Conservation (phyloP, 1,284 basidiomycete species). For the Hemileia vastatrix region DNA sequence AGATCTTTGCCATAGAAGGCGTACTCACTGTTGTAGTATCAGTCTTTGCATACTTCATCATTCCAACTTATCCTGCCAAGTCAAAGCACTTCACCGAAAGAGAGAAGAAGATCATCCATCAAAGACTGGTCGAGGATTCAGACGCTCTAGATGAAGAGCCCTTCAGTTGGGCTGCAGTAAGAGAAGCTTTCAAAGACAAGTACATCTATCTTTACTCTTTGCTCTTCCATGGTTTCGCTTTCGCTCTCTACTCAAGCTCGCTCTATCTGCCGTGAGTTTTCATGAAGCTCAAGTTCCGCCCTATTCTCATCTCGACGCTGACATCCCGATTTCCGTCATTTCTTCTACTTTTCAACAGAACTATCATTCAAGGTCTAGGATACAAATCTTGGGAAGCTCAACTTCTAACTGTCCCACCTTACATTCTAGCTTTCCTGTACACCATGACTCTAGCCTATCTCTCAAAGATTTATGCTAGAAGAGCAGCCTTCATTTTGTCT, state of each 20-base stretch:
- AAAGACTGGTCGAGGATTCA: constrained; percentile 51
- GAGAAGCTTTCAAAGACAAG: constrained; percentile 52
- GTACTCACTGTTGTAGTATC: constrained; percentile 51
- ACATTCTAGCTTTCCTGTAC: constrained; percentile 47
- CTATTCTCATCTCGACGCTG: not conserved
- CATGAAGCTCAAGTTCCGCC: too few relatives aligned
- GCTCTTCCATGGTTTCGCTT: constrained; percentile 58
- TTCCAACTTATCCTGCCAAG: constrained; percentile 54
- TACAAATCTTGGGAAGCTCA: constrained; percentile 57
- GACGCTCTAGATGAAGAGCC: constrained; percentile 50
- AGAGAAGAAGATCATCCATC: constrained; percentile 51
- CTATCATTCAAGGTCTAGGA: constrained; percentile 55
- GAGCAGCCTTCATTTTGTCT: constrained; percentile 56
- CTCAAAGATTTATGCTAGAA: constrained; percentile 49
- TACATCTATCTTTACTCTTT: constrained; percentile 58
- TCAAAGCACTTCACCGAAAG: constrained; percentile 51
- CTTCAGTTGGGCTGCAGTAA: constrained; percentile 43
- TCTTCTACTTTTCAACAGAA: constrained; percentile 47
- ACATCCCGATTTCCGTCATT: constrained; percentile 7
- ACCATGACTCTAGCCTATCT: constrained; percentile 50
- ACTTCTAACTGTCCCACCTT: constrained; percentile 56
- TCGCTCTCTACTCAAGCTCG: constrained; percentile 37
- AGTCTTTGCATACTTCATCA: constrained; percentile 51
- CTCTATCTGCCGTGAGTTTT: constrained; percentile 24
- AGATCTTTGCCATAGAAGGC: constrained; percentile 59